Evolutionary conservation across 345 rosid genomes (phyloP).

Genomic region (Laguncularia racemosa): DNA sequence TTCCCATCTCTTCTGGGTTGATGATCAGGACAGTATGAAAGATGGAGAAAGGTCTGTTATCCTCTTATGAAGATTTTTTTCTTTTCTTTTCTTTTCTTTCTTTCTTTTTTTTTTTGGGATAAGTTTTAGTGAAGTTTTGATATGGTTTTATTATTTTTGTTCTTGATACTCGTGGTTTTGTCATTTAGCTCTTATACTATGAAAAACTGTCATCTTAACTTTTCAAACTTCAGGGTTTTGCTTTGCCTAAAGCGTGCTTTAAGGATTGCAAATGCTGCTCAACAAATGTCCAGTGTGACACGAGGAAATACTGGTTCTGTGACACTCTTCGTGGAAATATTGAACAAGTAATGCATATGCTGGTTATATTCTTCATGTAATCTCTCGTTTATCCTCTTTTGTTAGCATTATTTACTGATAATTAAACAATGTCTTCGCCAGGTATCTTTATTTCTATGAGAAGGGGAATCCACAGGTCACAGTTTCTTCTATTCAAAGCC

Average conservation of each 20-base stretch:
- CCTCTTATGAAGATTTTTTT: neutral
- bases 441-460: constrained; percentile 90
- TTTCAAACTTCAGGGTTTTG: constrained; percentile 48
- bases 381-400: neutral
- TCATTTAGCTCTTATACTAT: no score
- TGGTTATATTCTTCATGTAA: neutral
- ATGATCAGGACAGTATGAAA: constrained; percentile 76
- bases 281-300: constrained; percentile 74
- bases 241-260: constrained; percentile 90
- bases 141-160: no score
- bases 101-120: no score
- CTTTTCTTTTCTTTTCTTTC: no score
- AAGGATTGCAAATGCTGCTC: constrained; percentile 94
- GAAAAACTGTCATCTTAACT: neutral
- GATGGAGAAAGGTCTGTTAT: constrained; percentile 85
- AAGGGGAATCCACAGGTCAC: constrained; percentile 77
- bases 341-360: constrained; percentile 63
- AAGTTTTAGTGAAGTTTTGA: no score
- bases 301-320: constrained; percentile 76
- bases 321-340: constrained; percentile 78
- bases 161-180: no score
- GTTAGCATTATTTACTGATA: neutral
- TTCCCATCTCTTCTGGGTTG: constrained; percentile 95
- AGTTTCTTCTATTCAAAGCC: constrained; percentile 65
- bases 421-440: constrained; percentile 14